Evolutionary conservation across 2,329 filamentous ascomycete genomes (phyloP).

Genomic region (Zasmidium citrigriseum): DNA sequence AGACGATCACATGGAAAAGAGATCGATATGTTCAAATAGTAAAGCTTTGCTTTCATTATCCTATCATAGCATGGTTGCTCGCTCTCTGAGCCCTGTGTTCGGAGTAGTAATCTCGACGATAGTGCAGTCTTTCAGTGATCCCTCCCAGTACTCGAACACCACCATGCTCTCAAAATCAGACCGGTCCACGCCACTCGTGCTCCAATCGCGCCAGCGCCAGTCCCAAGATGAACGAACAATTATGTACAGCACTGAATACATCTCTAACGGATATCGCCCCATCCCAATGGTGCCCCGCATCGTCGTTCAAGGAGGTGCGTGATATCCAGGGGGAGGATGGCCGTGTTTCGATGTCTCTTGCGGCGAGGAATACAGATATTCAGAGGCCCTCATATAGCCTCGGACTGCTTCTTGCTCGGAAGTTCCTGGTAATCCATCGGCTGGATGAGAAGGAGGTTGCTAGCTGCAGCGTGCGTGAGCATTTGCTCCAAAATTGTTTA

Average conservation of each 20-base stretch:
- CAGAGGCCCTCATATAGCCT: neutral
- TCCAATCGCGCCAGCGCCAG: neutral
- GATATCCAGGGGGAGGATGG: too few relatives aligned
- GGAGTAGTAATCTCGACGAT: neutral
- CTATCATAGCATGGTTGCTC: slow-evolving; percentile 12
- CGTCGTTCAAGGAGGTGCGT: too few relatives aligned
- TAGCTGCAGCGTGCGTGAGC: neutral
- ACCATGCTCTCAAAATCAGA: neutral
- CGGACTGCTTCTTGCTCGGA: too few relatives aligned
- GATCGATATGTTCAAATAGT: neutral
- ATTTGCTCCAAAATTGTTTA: neutral
- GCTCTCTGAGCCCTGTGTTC: neutral
- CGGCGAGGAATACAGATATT: neutral
- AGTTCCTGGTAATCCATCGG: neutral
- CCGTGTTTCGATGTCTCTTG: neutral
- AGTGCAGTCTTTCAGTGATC: neutral
- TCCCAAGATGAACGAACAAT: neutral
- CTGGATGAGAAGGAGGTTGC: neutral
- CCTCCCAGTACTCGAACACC: neutral
- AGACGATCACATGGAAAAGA: neutral
- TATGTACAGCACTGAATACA: neutral
- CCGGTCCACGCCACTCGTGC: neutral
- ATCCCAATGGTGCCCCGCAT: too few relatives aligned
- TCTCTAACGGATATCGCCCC: neutral
- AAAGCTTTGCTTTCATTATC: neutral